Evolutionary conservation across 805 yeast species (phyloP).

Genomic region (Candida sithepensis): DNA sequence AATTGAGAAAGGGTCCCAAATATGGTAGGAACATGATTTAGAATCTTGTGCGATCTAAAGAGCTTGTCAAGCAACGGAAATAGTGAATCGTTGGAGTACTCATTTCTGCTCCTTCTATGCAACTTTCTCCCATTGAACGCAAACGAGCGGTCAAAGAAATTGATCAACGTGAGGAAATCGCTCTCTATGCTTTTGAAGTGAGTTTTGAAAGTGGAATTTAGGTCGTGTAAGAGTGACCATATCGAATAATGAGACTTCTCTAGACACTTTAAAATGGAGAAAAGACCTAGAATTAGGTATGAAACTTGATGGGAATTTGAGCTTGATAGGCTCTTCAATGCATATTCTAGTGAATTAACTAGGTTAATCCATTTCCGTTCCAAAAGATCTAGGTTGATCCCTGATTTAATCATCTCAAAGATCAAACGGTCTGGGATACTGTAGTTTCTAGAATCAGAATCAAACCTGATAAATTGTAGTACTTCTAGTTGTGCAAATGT

Average conservation of each 20-base stretch:
- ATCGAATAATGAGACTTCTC: conserved; percentile 8
- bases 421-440: conserved; percentile 6
- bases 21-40: neutral
- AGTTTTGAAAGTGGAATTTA: conserved; percentile 9
- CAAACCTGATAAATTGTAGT: conserved; percentile 5
- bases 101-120: neutral
- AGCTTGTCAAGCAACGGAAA: conserved; percentile 2
- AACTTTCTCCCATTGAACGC: neutral
- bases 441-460: conserved; percentile 5
- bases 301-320: conserved; percentile 4
- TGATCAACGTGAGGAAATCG: conserved; percentile 17
- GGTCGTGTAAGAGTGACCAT: conserved; percentile 18
- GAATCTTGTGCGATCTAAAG: conserved; percentile 7
- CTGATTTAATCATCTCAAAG: conserved; percentile 6
- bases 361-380: conserved; percentile 17
- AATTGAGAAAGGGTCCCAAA: conserved; percentile 6
- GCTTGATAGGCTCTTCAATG: conserved; percentile 1
- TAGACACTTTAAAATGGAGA: conserved; percentile 7
- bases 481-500: conserved; percentile 11
- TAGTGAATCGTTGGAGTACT: neutral
- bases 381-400: conserved; percentile 1
- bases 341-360: conserved; percentile 7
- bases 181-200: conserved; percentile 11
- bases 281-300: conserved; percentile 9
- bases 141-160: conserved; percentile 13